Percentiles rank a stretch among this genome's conserved stretches.
Evolutionary conservation across 139 green algal genomes (phyloP).

Genomic region (Chlorella vulgaris): DNA sequence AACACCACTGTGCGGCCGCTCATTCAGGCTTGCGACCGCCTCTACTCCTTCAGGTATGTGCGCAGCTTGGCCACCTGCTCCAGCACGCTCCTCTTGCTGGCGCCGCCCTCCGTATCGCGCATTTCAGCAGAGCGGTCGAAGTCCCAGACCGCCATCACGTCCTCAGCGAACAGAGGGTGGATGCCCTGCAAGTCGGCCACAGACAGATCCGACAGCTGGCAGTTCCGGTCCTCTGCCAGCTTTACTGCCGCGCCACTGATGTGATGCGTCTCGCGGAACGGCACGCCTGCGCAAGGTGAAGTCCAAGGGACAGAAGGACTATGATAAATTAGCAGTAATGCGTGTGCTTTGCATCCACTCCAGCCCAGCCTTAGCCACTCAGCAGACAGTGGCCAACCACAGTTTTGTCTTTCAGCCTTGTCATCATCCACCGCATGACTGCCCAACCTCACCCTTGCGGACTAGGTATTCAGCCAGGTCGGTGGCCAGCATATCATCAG

Average conservation of each 20-base stretch:
- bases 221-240: slow-evolving; percentile 86
- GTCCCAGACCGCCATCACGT: slow-evolving; percentile 90
- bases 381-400: neutral
- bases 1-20: no score
- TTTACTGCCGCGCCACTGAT: slow-evolving; percentile 91
- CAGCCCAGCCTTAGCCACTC: no score
- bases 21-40: no score
- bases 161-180: slow-evolving; percentile 87
- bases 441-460: slow-evolving; percentile 84
- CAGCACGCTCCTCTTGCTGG: slow-evolving; percentile 82
- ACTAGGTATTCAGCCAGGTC: slow-evolving; percentile 99
- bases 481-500: slow-evolving; percentile 96
- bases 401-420: neutral
- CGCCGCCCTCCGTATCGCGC: slow-evolving; percentile 93
- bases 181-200: slow-evolving; percentile 83
- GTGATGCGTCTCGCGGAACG: slow-evolving; percentile 96
- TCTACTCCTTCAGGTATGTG: slow-evolving; percentile 60
- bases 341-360: no score
- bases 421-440: no score
- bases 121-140: slow-evolving; percentile 86
- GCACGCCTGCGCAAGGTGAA: slow-evolving; percentile 66
- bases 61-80: slow-evolving; percentile 87
- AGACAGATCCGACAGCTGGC: slow-evolving; percentile 76
- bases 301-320: neutral
- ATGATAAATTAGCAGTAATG: neutral